phyloP scores from a whole-genome alignment of 2,329 filamentous ascomycete species.

The Blumeria graminis region DNA sequence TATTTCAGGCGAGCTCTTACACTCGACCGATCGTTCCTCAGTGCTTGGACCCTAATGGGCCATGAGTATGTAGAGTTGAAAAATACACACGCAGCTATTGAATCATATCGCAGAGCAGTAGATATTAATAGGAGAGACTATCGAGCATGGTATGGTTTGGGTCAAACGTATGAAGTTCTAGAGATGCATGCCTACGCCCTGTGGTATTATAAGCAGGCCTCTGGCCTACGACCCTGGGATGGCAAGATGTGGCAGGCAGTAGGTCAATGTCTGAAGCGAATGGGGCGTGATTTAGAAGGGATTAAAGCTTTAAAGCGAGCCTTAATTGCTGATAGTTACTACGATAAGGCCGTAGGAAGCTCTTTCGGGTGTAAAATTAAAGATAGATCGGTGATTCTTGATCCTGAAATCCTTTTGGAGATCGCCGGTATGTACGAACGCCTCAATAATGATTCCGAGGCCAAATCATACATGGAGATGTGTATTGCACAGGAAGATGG shows the following conservation, averaged over 20 bases:
- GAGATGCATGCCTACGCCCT: constrained; percentile 96
- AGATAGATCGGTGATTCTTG: constrained; percentile 35
- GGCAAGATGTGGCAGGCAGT: constrained; percentile 98
- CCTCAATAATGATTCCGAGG: constrained; percentile 52
- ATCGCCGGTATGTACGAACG: constrained; percentile 79
- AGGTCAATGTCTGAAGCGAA: constrained; percentile 73
- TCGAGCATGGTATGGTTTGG: constrained; percentile 90
- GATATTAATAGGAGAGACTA: constrained; percentile 94
- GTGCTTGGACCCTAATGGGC: constrained; percentile 95
- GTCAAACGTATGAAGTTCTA: constrained; percentile 89
- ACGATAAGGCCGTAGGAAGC: constrained; percentile 34
- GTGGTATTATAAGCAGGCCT: constrained; percentile 94
- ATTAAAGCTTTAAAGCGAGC: constrained; percentile 92
- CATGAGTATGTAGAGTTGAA: constrained; percentile 98
- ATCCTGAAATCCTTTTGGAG: constrained; percentile 73
- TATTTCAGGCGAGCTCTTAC: constrained; percentile 88
- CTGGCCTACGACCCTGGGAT: constrained; percentile 80
- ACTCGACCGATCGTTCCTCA: constrained; percentile 71
- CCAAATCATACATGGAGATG: constrained; percentile 86
- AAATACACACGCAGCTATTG: constrained; percentile 92
- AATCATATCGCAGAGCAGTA: constrained; percentile 84
- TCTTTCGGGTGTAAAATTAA: constrained; percentile 19
- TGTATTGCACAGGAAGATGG: constrained; percentile 83
- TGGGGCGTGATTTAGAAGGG: constrained; percentile 65
- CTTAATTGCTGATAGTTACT: constrained; percentile 66